A percentile compares a stretch with the other conserved stretches of the same genome.
These are phyloP conservation scores for Debaryomycetaceae sp. DNA, from an alignment of 1,139 yeast genomes.

Conservation along the genomic window DNA sequence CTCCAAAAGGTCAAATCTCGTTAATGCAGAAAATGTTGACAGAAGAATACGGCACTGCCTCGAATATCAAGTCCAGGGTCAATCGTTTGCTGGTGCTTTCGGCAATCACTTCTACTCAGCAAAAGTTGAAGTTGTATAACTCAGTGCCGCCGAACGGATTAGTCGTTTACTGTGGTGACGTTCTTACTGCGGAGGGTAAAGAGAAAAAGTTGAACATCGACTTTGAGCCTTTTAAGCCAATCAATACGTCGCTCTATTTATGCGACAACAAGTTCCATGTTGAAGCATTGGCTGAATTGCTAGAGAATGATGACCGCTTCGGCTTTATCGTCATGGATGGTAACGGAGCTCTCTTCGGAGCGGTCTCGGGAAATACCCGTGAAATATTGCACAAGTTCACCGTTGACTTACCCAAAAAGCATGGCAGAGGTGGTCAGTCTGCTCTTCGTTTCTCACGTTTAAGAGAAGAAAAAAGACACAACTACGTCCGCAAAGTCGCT, in stretches of 20 bases:
- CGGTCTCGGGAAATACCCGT: constrained; percentile 94
- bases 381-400: constrained; percentile 93
- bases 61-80: constrained; percentile 94
- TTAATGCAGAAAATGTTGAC: constrained; percentile 84
- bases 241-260: constrained; percentile 86
- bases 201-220: constrained; percentile 92
- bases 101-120: constrained; percentile 97
- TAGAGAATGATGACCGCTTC: constrained; percentile 90
- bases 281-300: constrained; percentile 86
- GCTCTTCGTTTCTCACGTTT: constrained; percentile 97
- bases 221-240: constrained; percentile 96
- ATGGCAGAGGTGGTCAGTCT: constrained; percentile 99
- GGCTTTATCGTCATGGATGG: constrained; percentile 99
- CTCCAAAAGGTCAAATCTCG: constrained; percentile 91
- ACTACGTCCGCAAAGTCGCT: constrained; percentile 94
- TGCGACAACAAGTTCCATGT: constrained; percentile 99
- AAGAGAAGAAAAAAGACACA: constrained; percentile 98
- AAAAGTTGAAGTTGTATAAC: constrained; percentile 81
- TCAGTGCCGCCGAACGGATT: constrained; percentile 89
- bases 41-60: constrained; percentile 98
- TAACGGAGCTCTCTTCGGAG: constrained; percentile 94
- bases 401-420: constrained; percentile 97
- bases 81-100: constrained; percentile 89
- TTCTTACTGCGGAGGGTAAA: constrained; percentile 92
- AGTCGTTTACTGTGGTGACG: constrained; percentile 97